phyloP scores from a whole-genome alignment of 177 flowering plant genomes.

The Telopea speciosissima region DNA sequence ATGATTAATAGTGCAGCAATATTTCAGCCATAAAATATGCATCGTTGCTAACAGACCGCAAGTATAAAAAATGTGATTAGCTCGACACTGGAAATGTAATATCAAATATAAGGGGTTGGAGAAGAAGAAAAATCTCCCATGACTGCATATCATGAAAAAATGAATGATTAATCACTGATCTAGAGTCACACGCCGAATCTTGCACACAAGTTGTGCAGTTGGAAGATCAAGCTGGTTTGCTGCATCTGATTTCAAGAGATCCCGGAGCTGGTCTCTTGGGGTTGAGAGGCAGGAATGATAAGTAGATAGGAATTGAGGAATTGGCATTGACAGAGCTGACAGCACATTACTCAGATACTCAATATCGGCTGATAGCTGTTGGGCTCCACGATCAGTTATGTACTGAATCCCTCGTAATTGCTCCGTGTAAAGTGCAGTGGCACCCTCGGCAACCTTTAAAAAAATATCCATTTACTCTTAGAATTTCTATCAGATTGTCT shows the following conservation, averaged over 20 bases:
- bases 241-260: constrained; percentile 67
- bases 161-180: constrained; percentile 29
- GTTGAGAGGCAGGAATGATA: constrained; percentile 80
- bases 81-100: too few species aligned
- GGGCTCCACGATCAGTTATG: constrained; percentile 89
- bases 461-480: background rate
- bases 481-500: background rate
- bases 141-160: background rate
- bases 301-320: constrained; percentile 72
- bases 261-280: constrained; percentile 75
- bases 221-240: constrained; percentile 69
- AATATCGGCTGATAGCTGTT: constrained; percentile 84
- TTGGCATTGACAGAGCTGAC: constrained; percentile 85
- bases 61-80: too few species aligned
- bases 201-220: constrained; percentile 83
- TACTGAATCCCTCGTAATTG: constrained; percentile 88
- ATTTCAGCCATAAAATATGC: background rate
- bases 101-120: background rate
- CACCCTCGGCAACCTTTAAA: constrained; percentile 93
- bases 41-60: too few species aligned
- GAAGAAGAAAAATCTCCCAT: background rate
- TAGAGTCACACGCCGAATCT: constrained; percentile 68
- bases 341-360: constrained; percentile 93
- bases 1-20: background rate
- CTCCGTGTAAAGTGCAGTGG: constrained; percentile 83